Evolutionary conservation across 495 filamentous ascomycete species (phyloP).

Genomic region (Podospora pseudoanserina): DNA sequence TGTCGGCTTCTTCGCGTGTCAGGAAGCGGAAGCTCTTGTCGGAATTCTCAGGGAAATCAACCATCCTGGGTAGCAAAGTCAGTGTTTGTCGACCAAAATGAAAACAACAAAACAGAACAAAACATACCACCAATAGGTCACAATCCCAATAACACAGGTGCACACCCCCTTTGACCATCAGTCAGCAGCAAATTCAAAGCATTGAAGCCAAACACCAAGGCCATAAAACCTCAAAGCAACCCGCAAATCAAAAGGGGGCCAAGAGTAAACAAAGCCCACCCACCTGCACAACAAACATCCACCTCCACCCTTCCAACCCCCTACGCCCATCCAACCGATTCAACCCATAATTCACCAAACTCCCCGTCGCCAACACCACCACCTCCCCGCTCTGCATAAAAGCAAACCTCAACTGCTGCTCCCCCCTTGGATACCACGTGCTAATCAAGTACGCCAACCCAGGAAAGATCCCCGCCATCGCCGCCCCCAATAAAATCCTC

Average conservation of each 20-base stretch:
- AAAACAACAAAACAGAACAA: neutral
- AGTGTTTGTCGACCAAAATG: neutral
- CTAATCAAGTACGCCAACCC: constrained; percentile 68
- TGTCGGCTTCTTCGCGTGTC: constrained; percentile 51
- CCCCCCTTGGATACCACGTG: constrained; percentile 66
- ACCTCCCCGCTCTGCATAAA: constrained; percentile 69
- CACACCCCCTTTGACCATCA: constrained; percentile 37
- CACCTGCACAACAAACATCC: constrained; percentile 70
- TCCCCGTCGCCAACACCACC: constrained; percentile 63
- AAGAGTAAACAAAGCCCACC: neutral
- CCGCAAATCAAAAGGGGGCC: neutral
- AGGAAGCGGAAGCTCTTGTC: constrained; percentile 62
- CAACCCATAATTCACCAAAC: constrained; percentile 69
- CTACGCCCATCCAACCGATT: constrained; percentile 58
- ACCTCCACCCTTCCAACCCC: constrained; percentile 67
- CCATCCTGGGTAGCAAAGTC: constrained; percentile 39
- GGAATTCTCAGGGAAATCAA: constrained; percentile 72
- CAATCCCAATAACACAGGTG: constrained; percentile 61
- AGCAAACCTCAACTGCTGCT: constrained; percentile 74
- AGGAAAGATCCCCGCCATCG: constrained; percentile 67
- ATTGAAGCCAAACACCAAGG: too few species aligned
- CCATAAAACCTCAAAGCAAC: too few species aligned
- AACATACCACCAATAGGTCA: constrained; percentile 62
- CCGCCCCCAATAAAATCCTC: constrained; percentile 66
- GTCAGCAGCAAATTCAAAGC: neutral